Percentiles rank a stretch among this genome's conserved stretches.
Evolutionary conservation across 2,329 filamentous ascomycete genomes (phyloP).

Genomic region (Tolypocladium capitatum): DNA sequence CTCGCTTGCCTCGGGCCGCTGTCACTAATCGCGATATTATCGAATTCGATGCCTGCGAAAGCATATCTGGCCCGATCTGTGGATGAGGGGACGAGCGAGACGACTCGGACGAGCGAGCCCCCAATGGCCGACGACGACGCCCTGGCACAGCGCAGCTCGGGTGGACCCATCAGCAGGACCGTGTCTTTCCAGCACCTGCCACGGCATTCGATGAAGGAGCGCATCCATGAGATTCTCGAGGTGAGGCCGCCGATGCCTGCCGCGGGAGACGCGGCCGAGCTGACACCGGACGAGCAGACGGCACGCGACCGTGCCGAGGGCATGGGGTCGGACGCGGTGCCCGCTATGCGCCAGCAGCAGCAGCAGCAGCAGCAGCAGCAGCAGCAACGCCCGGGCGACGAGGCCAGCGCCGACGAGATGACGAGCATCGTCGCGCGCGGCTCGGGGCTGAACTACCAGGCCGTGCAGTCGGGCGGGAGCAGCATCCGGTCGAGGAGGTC

Average conservation of each 20-base stretch:
- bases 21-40: slow-evolving; percentile 1
- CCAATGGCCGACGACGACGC: background rate
- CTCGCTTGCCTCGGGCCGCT: no score
- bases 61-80: background rate
- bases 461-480: slow-evolving; percentile 16
- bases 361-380: background rate
- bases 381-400: slow-evolving; percentile 2
- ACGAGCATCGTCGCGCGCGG: slow-evolving; percentile 25
- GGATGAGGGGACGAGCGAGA: background rate
- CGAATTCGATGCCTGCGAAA: background rate
- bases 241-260: slow-evolving; percentile 15
- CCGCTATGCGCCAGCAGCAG: slow-evolving; percentile 3
- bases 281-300: slow-evolving; percentile 15
- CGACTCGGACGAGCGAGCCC: background rate
- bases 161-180: background rate
- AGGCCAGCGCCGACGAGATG: slow-evolving; percentile 23
- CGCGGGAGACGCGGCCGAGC: background rate
- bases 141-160: background rate
- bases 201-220: slow-evolving; percentile 23
- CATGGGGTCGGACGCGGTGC: slow-evolving; percentile 18
- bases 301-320: slow-evolving; percentile 29
- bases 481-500: slow-evolving; percentile 3
- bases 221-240: slow-evolving; percentile 33
- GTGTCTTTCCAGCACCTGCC: slow-evolving; percentile 9
- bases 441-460: slow-evolving; percentile 25